Evolutionary conservation across 2,329 filamentous ascomycete genomes (phyloP).

Genomic region (Xylariaceae sp.): DNA sequence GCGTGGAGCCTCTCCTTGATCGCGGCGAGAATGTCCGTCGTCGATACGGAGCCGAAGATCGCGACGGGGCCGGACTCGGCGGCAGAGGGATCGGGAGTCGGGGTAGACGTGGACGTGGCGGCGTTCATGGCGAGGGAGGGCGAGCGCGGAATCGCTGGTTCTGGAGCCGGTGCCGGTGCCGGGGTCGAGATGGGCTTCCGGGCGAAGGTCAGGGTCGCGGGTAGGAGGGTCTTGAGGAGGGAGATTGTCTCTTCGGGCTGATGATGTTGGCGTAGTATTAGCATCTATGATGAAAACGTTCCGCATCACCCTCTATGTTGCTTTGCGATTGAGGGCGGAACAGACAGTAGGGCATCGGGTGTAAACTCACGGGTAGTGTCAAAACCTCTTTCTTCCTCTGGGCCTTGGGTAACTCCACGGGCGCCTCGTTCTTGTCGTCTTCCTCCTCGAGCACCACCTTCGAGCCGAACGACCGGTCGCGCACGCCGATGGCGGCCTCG

Average conservation of each 20-base stretch:
- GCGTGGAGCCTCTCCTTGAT: conserved; percentile 41
- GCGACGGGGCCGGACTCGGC: conserved; percentile 21
- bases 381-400: conserved; percentile 32
- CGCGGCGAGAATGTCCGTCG: conserved; percentile 39
- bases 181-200: conserved; percentile 40
- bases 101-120: conserved; percentile 18
- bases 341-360: neutral
- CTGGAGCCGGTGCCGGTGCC: conserved; percentile 15
- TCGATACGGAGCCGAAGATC: conserved; percentile 49
- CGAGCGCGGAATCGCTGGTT: conserved; percentile 28
- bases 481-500: conserved; percentile 37
- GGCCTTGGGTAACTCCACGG: conserved; percentile 8
- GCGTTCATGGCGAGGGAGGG: conserved; percentile 34
- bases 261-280: conserved; percentile 1
- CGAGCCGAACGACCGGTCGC: conserved; percentile 38
- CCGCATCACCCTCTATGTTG: neutral
- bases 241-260: conserved; percentile 41
- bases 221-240: conserved; percentile 41
- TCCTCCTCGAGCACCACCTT: conserved; percentile 21
- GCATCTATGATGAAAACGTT: neutral
- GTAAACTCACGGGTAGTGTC: conserved; percentile 28
- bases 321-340: neutral
- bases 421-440: conserved; percentile 1
- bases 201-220: conserved; percentile 42
- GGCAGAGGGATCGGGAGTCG: conserved; percentile 13